These are phyloP conservation scores for Fusarium equiseti DNA, from an alignment of 2,329 filamentous ascomycete species.

Conservation along the genomic window DNA sequence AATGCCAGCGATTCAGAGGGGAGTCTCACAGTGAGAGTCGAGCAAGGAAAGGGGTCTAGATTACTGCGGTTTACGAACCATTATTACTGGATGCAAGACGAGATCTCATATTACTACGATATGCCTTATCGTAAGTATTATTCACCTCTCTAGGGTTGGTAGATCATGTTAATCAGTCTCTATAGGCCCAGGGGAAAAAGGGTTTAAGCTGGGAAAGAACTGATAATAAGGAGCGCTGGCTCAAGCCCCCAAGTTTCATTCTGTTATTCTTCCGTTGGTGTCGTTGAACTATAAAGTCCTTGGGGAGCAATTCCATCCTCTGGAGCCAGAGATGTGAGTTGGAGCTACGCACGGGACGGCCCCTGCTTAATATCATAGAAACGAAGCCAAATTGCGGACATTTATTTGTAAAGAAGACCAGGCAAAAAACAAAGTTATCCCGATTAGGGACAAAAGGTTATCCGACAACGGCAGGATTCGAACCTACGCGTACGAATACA, in stretches of 20 bases:
- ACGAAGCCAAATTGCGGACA: neutral
- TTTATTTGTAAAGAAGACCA: neutral
- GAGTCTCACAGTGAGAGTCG: neutral
- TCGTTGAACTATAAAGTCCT: neutral
- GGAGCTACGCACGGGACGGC: neutral
- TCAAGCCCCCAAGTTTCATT: neutral
- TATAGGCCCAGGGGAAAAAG: too few species aligned
- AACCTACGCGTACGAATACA: constrained; percentile 38
- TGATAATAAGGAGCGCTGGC: neutral
- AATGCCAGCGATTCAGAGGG: neutral
- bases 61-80: neutral
- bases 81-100: neutral
- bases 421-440: neutral
- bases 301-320: neutral
- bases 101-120: neutral
- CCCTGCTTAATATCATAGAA: neutral
- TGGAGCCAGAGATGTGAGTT: neutral
- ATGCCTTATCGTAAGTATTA: neutral
- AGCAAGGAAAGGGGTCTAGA: neutral
- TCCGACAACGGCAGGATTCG: constrained; percentile 35
- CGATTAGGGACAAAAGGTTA: neutral
- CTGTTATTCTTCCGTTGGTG: neutral
- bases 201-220: neutral
- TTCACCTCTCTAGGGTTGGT: neutral
- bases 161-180: neutral